Evolutionary conservation across 768 basidiomycete genomes (phyloP), one percentile per base, ranked within the genome.

Genomic region (Gelatoporia subvermispora): DNA sequence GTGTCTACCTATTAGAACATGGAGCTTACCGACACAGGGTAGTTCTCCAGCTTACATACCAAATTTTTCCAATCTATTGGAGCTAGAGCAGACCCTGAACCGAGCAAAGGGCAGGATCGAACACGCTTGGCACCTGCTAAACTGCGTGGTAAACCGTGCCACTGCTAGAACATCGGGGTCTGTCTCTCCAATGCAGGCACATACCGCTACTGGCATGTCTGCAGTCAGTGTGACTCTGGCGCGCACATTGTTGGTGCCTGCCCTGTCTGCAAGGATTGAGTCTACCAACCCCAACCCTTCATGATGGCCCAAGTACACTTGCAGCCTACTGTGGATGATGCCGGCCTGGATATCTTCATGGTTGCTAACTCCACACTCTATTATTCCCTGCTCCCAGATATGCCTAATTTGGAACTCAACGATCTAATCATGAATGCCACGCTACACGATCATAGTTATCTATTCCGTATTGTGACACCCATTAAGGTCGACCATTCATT

Each of bases 401-500:
- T 55, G 0, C 59, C 59, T 2, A 4, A 0, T 0, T 15, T 45
- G 11, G 47, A 53, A 15, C 16, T 49, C 2, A 25, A 43, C 2
- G 61, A 72, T 25, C 25, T 35, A 0, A 21, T 42, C 0, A 60
- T 56, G 0, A 4, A 49, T 0, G 8, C 44, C 0, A 73, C 70
- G 0, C 63, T 74, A 4, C 0, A 4, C 0, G 17, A 49, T 0
- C 25, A 68, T 40, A 62, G 62, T 1, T 22, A 66, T 2, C 53
- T 76, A 0, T 75, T 78, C 55, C 38, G 58, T 0, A 59, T 77
- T 1, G 49, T 65, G 0, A 69, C 65, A 0, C 72, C 71, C 0
- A 64, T 75, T 45, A 61, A 72, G 9, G 61, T 68, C 20, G 54
- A 65, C 20, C 56, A 0, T 67, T 72, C 18, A 71, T 75, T 0